Conservation (phyloP, 352 stramenopile species). For the Phytophthora tentaculata region DNA sequence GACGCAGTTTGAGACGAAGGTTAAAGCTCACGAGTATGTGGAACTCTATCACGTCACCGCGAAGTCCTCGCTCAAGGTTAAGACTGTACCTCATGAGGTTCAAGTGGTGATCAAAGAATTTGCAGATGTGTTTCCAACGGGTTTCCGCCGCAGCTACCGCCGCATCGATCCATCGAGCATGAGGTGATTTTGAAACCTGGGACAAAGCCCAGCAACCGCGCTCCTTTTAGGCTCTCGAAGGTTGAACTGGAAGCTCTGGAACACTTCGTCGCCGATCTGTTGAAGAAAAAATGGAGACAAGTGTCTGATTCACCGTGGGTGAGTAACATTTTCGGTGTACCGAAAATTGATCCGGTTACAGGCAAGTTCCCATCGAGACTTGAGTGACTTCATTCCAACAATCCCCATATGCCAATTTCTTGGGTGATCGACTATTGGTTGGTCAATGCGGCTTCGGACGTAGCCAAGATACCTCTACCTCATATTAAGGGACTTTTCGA, state of each 20-base stretch:
- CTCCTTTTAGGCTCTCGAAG: not conserved
- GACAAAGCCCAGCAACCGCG: not conserved
- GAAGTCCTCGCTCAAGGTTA: not conserved
- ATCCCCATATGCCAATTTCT: not conserved
- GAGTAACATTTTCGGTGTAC: conserved; percentile 17
- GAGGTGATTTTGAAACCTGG: not conserved
- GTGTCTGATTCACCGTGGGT: conserved; percentile 18
- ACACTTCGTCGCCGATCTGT: not conserved
- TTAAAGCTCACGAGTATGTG: not conserved
- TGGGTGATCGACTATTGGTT: conserved; percentile 15
- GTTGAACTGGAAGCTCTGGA: not conserved
- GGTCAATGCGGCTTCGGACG: conserved; percentile 2
- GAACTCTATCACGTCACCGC: not conserved
- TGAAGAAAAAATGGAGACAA: conserved; percentile 12
- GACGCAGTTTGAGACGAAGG: not conserved
- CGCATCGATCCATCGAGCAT: not conserved
- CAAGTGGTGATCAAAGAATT: not conserved
- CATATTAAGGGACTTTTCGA: conserved; percentile 13
- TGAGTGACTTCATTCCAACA: conserved; percentile 6
- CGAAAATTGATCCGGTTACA: conserved; percentile 15
- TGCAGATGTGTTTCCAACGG: not conserved
- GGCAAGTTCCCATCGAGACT: conserved; percentile 3
- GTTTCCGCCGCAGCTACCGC: not conserved
- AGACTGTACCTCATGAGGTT: not conserved
- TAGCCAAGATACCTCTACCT: conserved; percentile 11